Percentiles rank a stretch among this genome's conserved stretches.
These are phyloP conservation scores for Pleurotus citrinopileatus DNA, from an alignment of 768 basidiomycete species.

Conservation along the genomic window DNA sequence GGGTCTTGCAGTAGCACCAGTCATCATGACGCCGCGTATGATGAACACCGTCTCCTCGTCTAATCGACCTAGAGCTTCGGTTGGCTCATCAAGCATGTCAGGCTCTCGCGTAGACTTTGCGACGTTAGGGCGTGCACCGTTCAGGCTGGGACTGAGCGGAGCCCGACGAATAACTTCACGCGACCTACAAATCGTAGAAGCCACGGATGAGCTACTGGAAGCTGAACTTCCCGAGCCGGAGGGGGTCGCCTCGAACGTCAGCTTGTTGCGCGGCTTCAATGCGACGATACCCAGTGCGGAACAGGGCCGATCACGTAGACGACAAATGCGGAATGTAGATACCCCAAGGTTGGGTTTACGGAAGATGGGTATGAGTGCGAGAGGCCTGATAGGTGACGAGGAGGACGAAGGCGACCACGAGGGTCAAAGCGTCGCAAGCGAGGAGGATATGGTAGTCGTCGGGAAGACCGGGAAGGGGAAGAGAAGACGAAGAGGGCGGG, in stretches of 20 bases:
- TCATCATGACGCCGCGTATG: slow-evolving; percentile 88
- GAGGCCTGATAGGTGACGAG: slow-evolving; percentile 66
- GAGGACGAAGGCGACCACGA: slow-evolving; percentile 56
- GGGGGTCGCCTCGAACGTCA: slow-evolving; percentile 69
- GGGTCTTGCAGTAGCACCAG: slow-evolving; percentile 64
- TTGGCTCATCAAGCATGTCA: slow-evolving; percentile 29
- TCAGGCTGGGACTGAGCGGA: slow-evolving; percentile 57
- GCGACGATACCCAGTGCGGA: slow-evolving; percentile 93
- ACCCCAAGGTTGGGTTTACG: slow-evolving; percentile 75
- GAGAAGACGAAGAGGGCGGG: slow-evolving; percentile 53
- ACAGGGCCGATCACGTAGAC: slow-evolving; percentile 67
- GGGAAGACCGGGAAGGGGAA: slow-evolving; percentile 43
- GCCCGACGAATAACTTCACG: slow-evolving; percentile 73
- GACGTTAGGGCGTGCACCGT: slow-evolving; percentile 75
- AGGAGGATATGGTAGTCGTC: slow-evolving; percentile 73
- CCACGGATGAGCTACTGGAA: slow-evolving; percentile 70
- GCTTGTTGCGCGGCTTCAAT: slow-evolving; percentile 87
- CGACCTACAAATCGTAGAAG: slow-evolving; percentile 82
- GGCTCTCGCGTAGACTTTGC: slow-evolving; percentile 63
- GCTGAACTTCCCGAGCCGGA: slow-evolving; percentile 73
- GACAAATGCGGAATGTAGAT: slow-evolving; percentile 80
- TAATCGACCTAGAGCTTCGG: slow-evolving; percentile 31
- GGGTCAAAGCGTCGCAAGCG: slow-evolving; percentile 62
- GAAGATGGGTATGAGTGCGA: slow-evolving; percentile 72
- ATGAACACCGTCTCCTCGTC: slow-evolving; percentile 64